These are phyloP conservation scores for Rosa rugosa DNA, from an alignment of 306 rosid species.

Conservation along the genomic window DNA sequence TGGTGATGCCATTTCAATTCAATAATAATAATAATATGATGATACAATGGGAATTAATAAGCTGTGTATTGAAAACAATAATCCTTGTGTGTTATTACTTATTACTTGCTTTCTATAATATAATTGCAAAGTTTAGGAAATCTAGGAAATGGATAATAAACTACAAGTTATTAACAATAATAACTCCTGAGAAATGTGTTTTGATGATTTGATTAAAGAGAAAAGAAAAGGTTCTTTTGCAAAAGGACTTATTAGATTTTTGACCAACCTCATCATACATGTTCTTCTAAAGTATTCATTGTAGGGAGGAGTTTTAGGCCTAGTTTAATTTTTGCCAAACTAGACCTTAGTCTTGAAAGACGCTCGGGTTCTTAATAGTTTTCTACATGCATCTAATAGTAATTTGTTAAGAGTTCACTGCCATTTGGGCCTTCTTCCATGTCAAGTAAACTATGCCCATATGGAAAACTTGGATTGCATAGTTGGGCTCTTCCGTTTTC, in stretches of 20 bases:
- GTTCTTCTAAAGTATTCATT: neutral
- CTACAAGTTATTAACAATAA: neutral
- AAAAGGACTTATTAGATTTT: neutral
- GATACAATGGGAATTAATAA: neutral
- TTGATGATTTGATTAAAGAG: neutral
- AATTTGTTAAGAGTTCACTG: too few relatives aligned
- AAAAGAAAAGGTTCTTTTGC: neutral
- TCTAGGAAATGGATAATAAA: neutral
- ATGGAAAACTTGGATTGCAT: too few relatives aligned
- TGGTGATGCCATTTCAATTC: neutral
- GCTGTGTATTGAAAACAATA: neutral
- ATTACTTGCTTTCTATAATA: neutral
- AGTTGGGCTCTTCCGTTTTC: too few relatives aligned
- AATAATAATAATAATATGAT: neutral
- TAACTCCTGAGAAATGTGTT: neutral
- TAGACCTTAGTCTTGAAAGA: too few relatives aligned
- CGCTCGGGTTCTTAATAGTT: too few relatives aligned
- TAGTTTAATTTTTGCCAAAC: too few relatives aligned
- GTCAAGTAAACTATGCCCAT: too few relatives aligned
- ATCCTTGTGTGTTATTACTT: neutral
- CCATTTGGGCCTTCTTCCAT: too few relatives aligned
- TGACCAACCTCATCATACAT: conserved; percentile 1
- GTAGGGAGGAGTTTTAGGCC: neutral
- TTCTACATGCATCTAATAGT: too few relatives aligned
- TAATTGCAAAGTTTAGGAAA: neutral